Evolutionary conservation across 2,329 filamentous ascomycete species (phyloP), one percentile per base, ranked within the genome.

Genomic region (Trichoderma breve): DNA sequence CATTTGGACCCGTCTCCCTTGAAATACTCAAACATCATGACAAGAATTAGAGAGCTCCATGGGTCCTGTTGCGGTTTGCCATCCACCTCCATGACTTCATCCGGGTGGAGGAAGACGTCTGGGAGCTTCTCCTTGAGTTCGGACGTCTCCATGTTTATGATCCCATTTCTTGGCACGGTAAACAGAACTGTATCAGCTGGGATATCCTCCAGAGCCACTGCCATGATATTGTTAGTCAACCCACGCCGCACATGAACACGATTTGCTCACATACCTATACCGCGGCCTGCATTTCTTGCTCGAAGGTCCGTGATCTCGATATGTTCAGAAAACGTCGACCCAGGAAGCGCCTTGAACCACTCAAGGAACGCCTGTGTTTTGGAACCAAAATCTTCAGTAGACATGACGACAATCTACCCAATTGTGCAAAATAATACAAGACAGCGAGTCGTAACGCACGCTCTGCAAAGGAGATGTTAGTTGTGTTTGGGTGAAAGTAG

Each of bases 171-270:
- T 3, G 94, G 93, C 73, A 97, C 92, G 61, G 89, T 91, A 84
- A 97, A 97, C 57, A 97, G 87, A 62, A 91, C 88, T 71, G 93
- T 93, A 73, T 94, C 92, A 76, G 92, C 87, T 21, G 85, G 82
- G 69, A 97, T 93, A 74, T 93, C 88, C 72, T 86, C 80, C 26
- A 83, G 86, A 30, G 94, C 92, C 76, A 97, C 93, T 95, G 71
- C 78, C 34, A 78, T 18, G 12, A 4, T 9, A 32, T 47, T 36
- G 66, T 70, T 58, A 71, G 30, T 9, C 15, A 24, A 5, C 58
- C 9, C 3, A 67, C n/a, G 8, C 21, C 9, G 24, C n/a, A 24
- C 15, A 18, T 12, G 26, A 3, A 32, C 14, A 4, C 11, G 2
- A 28, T 3, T 34, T 7, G 21, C 9, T 14, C 8, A 76, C 82